These are phyloP conservation scores for Pseudogymnoascus sp. DNA, from an alignment of 2,329 filamentous ascomycete species.

Conservation along the genomic window DNA sequence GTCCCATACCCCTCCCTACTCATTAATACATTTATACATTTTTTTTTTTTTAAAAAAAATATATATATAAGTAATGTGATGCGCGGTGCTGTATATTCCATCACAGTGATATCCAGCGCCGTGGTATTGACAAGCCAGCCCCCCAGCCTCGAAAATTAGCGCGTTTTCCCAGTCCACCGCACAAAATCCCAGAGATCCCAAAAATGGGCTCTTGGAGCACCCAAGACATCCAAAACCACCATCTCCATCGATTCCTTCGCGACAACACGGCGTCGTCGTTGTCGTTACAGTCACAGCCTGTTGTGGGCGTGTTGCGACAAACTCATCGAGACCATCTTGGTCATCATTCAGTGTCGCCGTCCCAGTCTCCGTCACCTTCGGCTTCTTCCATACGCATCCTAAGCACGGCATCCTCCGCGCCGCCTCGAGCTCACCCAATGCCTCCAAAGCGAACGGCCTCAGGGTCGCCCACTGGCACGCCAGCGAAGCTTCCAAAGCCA, in stretches of 20 bases:
- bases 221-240: slow-evolving; percentile 1
- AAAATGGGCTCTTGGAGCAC: slow-evolving; percentile 2
- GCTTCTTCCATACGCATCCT: slow-evolving; percentile 19
- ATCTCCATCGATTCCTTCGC: slow-evolving; percentile 2
- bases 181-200: background rate
- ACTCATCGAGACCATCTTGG: slow-evolving; percentile 1
- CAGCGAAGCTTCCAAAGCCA: slow-evolving; percentile 20
- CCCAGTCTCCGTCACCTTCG: slow-evolving; percentile 12
- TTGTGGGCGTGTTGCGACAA: background rate
- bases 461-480: slow-evolving; percentile 17
- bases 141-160: slow-evolving; percentile 9
- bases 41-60: background rate
- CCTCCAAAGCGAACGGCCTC: slow-evolving; percentile 20
- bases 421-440: slow-evolving; percentile 16
- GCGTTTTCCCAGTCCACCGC: background rate
- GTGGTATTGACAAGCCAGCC: background rate
- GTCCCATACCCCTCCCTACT: background rate
- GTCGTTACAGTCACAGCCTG: background rate
- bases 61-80: background rate
- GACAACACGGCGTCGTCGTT: background rate
- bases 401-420: slow-evolving; percentile 17
- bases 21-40: background rate
- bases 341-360: slow-evolving; percentile 6
- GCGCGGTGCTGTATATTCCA: background rate
- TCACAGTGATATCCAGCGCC: background rate